Evolutionary conservation across 306 rosid species (phyloP).

Genomic region (Dicorynia guianensis): DNA sequence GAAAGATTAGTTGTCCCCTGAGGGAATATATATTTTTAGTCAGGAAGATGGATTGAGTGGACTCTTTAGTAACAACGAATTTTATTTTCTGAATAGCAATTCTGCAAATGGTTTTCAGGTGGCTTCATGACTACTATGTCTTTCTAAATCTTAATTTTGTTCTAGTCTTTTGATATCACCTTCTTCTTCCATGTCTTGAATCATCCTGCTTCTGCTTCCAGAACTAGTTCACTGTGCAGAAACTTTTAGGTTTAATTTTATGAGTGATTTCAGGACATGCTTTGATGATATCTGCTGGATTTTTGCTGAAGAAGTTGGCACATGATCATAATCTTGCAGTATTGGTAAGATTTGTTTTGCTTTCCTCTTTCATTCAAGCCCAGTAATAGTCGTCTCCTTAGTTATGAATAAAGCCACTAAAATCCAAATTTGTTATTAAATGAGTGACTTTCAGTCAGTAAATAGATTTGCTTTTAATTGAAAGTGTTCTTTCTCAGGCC

Average conservation of each 20-base stretch:
- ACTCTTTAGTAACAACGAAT: slow-evolving; percentile 3
- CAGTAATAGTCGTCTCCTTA: slow-evolving; percentile 29
- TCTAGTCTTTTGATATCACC: neutral
- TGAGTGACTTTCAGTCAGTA: neutral
- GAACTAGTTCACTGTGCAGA: neutral
- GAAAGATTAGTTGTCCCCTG: slow-evolving; percentile 6
- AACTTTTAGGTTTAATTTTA: slow-evolving; percentile 35
- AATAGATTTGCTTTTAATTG: neutral
- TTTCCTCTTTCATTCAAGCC: slow-evolving; percentile 31
- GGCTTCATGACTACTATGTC: slow-evolving; percentile 3
- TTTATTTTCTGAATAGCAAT: slow-evolving; percentile 23
- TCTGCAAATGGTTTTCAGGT: slow-evolving; percentile 1
- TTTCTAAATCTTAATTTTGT: neutral
- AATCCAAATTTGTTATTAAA: neutral
- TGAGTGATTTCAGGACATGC: slow-evolving; percentile 72
- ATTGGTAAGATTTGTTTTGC: slow-evolving; percentile 57
- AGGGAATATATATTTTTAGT: neutral
- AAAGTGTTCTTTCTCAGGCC: neutral
- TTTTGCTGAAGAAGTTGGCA: slow-evolving; percentile 81
- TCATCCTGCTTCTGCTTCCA: too few relatives aligned
- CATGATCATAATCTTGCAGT: slow-evolving; percentile 79
- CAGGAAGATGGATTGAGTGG: slow-evolving; percentile 15
- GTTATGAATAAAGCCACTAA: slow-evolving; percentile 9
- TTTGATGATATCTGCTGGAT: slow-evolving; percentile 87
- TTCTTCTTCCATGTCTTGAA: neutral